Evolutionary conservation across 1,284 basidiomycete species (phyloP).

Genomic region (Fomes fomentarius): DNA sequence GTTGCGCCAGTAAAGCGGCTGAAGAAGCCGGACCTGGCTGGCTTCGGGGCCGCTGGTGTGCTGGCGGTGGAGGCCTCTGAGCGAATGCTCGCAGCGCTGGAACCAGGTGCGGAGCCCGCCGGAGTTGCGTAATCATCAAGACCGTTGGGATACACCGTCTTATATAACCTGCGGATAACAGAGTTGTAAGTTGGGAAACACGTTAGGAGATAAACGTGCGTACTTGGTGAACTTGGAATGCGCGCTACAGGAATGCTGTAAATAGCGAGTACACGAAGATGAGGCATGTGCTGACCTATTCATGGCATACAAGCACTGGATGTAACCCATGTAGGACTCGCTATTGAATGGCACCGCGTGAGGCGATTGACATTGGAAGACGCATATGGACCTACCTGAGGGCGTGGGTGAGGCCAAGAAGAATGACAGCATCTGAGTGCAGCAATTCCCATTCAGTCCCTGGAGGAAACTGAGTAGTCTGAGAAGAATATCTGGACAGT

Average conservation of each 20-base stretch:
- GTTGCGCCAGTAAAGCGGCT: constrained; percentile 39
- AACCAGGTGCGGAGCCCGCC: constrained; percentile 46
- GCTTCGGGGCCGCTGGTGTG: constrained; percentile 29
- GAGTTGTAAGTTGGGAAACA: constrained; percentile 3
- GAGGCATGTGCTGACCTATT: constrained; percentile 49
- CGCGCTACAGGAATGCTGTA: constrained; percentile 44
- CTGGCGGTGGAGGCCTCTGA: constrained; percentile 33
- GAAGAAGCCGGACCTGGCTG: constrained; percentile 39
- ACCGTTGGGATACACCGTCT: constrained; percentile 71
- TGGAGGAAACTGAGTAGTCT: constrained; percentile 53
- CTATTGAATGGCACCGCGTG: constrained; percentile 36
- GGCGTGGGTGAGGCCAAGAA: constrained; percentile 70
- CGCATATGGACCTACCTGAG: constrained; percentile 50
- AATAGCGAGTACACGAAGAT: not conserved
- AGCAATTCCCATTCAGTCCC: constrained; percentile 77
- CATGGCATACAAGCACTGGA: constrained; percentile 75
- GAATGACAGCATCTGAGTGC: constrained; percentile 68
- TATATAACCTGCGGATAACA: constrained; percentile 58
- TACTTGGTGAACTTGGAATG: constrained; percentile 77
- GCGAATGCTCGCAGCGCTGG: constrained; percentile 40
- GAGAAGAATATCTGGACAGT: constrained; percentile 39
- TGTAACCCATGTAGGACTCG: constrained; percentile 78
- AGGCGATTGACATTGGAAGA: not conserved
- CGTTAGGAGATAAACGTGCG: constrained; percentile 19
- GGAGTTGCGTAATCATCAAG: constrained; percentile 56